These are phyloP conservation scores for Eucalyptus erythrocorys DNA, from an alignment of 345 rosid genomes.

Conservation along the genomic window DNA sequence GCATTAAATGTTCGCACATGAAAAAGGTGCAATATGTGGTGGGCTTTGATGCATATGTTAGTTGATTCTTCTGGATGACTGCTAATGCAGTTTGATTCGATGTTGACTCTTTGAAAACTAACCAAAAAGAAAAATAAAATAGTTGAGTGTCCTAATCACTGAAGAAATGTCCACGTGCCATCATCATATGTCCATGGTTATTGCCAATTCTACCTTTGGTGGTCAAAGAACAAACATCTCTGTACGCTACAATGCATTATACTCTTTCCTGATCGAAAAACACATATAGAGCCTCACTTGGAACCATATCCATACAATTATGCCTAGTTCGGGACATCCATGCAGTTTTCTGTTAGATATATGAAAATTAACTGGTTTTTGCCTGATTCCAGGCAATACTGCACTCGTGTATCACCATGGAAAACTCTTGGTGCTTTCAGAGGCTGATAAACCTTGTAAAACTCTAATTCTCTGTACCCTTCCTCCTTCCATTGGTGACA, in stretches of 20 bases:
- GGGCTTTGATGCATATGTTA: not conserved
- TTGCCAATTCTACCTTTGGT: not conserved
- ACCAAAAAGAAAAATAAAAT: not conserved
- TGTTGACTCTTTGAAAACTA: not conserved
- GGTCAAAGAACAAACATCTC: not conserved
- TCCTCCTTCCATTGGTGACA: not conserved
- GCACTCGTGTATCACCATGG: constrained; percentile 84
- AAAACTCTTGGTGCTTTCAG: constrained; percentile 72
- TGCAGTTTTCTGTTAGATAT: not conserved
- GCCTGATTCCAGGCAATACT: constrained; percentile 60
- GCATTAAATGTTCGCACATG: not conserved
- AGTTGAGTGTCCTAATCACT: not conserved
- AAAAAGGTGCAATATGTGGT: not conserved
- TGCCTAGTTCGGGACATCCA: not conserved
- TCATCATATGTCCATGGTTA: not conserved
- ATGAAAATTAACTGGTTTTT: not conserved
- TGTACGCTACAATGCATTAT: not conserved
- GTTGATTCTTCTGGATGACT: not conserved
- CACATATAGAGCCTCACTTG: not conserved
- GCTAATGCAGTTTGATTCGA: not conserved
- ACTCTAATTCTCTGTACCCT: not conserved
- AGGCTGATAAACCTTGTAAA: constrained; percentile 92
- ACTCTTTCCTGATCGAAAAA: not conserved
- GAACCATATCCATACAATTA: not conserved
- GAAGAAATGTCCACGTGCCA: not conserved